Conservation (phyloP, 23 red algal species). For the Pyropia haitanensis region DNA sequence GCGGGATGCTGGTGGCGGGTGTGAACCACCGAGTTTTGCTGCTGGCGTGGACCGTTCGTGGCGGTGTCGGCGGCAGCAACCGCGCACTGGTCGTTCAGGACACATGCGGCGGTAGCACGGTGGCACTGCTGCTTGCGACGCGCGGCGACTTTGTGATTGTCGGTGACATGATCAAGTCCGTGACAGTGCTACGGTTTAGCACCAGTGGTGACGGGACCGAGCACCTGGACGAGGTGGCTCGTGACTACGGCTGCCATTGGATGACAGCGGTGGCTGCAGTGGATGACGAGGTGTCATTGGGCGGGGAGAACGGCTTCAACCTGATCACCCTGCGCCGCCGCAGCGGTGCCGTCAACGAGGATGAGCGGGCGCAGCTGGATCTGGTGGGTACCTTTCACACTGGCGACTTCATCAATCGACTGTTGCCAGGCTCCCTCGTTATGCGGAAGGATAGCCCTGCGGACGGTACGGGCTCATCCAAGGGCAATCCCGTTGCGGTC, state of each 20-base stretch:
- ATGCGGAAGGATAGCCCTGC: slow-evolving; percentile 30
- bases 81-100: no score
- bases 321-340: slow-evolving; percentile 59
- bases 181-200: slow-evolving; percentile 48
- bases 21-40: slow-evolving; percentile 61
- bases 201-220: slow-evolving; percentile 25
- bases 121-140: slow-evolving; percentile 30
- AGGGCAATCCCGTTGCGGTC: slow-evolving; percentile 18
- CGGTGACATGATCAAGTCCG: slow-evolving; percentile 78
- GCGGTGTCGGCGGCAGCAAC: slow-evolving; percentile 16
- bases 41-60: slow-evolving; percentile 5
- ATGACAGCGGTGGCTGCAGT: slow-evolving; percentile 75
- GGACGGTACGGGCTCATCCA: no score
- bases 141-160: slow-evolving; percentile 84
- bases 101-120: slow-evolving; percentile 26
- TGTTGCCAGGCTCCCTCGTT: slow-evolving; percentile 72
- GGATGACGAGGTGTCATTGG: slow-evolving; percentile 64
- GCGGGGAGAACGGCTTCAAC: slow-evolving; percentile 71
- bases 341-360: slow-evolving; percentile 44
- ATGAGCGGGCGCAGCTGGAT: slow-evolving; percentile 62
- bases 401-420: slow-evolving; percentile 73
- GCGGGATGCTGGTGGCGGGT: slow-evolving; percentile 64
- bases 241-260: slow-evolving; percentile 75
- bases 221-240: slow-evolving; percentile 63
- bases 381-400: slow-evolving; percentile 76